A percentile compares a stretch with the other conserved stretches of the same genome.
phyloP scores from a whole-genome alignment of 768 basidiomycete genomes.

The Coprinellus micaceus region DNA sequence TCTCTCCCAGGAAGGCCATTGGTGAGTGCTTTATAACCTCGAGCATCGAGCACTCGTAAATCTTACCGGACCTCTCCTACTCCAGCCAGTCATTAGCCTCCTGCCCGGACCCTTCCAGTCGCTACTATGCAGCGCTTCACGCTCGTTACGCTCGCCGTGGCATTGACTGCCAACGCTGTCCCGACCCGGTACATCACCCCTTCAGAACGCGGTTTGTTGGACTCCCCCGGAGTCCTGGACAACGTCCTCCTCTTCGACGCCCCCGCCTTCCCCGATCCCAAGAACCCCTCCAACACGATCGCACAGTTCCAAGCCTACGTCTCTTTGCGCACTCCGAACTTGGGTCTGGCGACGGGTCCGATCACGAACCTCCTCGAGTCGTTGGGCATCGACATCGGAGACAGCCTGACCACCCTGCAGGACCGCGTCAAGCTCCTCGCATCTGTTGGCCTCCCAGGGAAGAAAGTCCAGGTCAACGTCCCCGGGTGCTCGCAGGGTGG shows the following conservation, averaged over 20 bases:
- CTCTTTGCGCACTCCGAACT: conserved; percentile 27
- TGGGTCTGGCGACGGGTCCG: conserved; percentile 18
- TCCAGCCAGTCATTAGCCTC: not conserved
- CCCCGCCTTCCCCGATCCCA: conserved; percentile 35
- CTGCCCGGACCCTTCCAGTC: conserved; percentile 6
- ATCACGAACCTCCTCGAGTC: conserved; percentile 21
- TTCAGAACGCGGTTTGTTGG: conserved; percentile 13
- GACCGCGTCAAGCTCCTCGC: conserved; percentile 32
- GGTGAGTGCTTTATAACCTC: too few relatives aligned
- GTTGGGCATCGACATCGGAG: conserved; percentile 29
- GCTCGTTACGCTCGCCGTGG: conserved; percentile 6
- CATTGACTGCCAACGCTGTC: conserved; percentile 9
- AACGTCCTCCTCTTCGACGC: conserved; percentile 38
- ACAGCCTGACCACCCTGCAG: conserved; percentile 22
- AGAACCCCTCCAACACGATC: conserved; percentile 28
- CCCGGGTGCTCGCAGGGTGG: conserved; percentile 27
- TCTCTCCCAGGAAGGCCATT: too few relatives aligned
- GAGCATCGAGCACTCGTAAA: too few relatives aligned
- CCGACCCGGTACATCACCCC: conserved; percentile 1
- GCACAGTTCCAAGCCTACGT: conserved; percentile 35
- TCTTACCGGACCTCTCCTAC: too few relatives aligned
- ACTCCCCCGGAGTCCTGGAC: conserved; percentile 24
- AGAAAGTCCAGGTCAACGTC: conserved; percentile 29
- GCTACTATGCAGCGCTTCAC: conserved; percentile 7
- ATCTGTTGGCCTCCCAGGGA: conserved; percentile 29